Evolutionary conservation across 1,284 basidiomycete species (phyloP), one percentile per base, ranked within the genome.

Genomic region (Xerocomus nothofagi): DNA sequence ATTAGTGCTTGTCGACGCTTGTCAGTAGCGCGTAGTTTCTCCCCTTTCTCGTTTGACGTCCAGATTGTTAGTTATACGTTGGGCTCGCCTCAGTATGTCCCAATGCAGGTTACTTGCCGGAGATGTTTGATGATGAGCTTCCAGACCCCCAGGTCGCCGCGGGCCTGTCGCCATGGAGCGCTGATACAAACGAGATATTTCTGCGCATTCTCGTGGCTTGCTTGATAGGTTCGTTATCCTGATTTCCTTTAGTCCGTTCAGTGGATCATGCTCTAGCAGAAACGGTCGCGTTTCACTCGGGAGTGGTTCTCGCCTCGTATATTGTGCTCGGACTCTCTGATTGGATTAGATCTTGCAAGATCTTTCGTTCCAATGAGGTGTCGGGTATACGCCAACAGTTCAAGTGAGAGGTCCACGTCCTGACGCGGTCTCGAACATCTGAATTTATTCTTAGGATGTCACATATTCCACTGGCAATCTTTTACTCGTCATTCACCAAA

Each of bases 401-500:
- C 57, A 72, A 68, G 79, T 75, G 45, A 56, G 73, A 68, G 30
- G 31, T 27, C 10, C 8, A 15, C 42, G 29, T 42, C 39, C 41
- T 26, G n/a, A 29, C 14, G 50, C 30, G n/a, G 41, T 42, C 2
- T 15, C 32, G 7, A 24, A 34, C 7, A 14, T 46, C 34, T 45
- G 26, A 43, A 12, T 34, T 46, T 31, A 11, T 26, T 29, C 23
- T 32, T 58, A 89, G 87, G 58, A 79, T 84, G 44, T 82, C 82
- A 1, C 77, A 92, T 31, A 80, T 94, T 31, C 84, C 91, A 2
- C 76, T 95, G 15, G 86, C 87, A 4, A 73, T 95, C 4, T 77
- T 95, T 53, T 94, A 93, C 65, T 92, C 92, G 1, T 92, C 93
- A 1, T 72, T 95, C 30, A 87, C 89, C 2, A 95, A 95, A 57